Percentiles rank a stretch among this genome's conserved stretches.
These are phyloP conservation scores for Parasarocladium wereldwijsianum DNA, from an alignment of 2,329 filamentous ascomycete genomes.

Conservation along the genomic window DNA sequence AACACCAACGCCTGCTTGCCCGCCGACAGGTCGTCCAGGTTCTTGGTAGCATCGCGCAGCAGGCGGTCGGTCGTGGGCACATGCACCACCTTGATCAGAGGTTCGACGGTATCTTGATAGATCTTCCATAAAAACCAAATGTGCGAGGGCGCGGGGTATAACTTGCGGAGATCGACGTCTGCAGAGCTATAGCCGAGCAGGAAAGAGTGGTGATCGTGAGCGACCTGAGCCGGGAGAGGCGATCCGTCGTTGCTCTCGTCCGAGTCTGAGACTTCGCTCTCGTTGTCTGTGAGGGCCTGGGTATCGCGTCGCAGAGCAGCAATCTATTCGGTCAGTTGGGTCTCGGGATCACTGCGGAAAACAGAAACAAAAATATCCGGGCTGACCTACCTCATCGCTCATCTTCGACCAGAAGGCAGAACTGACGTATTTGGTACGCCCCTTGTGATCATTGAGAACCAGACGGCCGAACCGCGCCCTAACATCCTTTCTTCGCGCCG, in stretches of 20 bases:
- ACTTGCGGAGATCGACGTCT: slow-evolving; percentile 47
- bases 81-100: slow-evolving; percentile 57
- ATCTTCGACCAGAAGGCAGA: slow-evolving; percentile 65
- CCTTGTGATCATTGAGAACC: slow-evolving; percentile 54
- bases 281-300: slow-evolving; percentile 27
- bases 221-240: slow-evolving; percentile 8
- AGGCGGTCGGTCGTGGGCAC: slow-evolving; percentile 49
- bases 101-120: slow-evolving; percentile 61
- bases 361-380: not conserved
- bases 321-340: slow-evolving; percentile 13
- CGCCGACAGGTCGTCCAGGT: slow-evolving; percentile 40
- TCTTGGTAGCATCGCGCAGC: slow-evolving; percentile 44
- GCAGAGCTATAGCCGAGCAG: slow-evolving; percentile 59
- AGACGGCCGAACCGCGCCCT: slow-evolving; percentile 47
- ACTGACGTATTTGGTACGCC: slow-evolving; percentile 58
- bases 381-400: slow-evolving; percentile 48
- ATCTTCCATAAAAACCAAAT: slow-evolving; percentile 55
- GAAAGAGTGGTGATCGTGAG: slow-evolving; percentile 51
- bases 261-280: slow-evolving; percentile 39
- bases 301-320: slow-evolving; percentile 33
- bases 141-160: slow-evolving; percentile 52
- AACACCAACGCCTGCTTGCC: slow-evolving; percentile 49
- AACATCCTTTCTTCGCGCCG: slow-evolving; percentile 12
- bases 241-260: slow-evolving; percentile 37
- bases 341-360: not conserved